A percentile compares a stretch with the other conserved stretches of the same genome.
These are phyloP conservation scores for Halteria grandinella DNA, from an alignment of 73 alveolate genomes.

Conservation along the genomic window DNA sequence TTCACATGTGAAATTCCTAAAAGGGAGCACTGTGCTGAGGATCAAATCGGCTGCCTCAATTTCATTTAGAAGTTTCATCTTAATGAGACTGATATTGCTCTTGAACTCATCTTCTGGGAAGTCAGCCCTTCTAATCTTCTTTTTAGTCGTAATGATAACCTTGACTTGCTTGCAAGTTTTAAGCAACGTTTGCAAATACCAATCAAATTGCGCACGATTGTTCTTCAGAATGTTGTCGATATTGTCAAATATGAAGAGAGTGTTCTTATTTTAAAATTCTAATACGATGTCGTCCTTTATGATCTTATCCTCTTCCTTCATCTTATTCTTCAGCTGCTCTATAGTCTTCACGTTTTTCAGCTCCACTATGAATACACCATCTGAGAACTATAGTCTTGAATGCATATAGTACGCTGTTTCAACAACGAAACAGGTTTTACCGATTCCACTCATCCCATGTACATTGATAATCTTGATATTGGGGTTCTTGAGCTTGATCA, in stretches of 20 bases:
- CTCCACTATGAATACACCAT: slow-evolving; percentile 49
- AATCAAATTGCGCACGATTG: slow-evolving; percentile 40
- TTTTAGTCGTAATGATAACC: slow-evolving; percentile 52
- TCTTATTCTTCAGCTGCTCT: slow-evolving; percentile 28
- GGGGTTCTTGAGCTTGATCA: neutral
- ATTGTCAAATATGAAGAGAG: slow-evolving; percentile 53
- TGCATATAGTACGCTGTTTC: slow-evolving; percentile 58
- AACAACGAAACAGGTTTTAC: slow-evolving; percentile 60
- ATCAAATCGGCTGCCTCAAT: slow-evolving; percentile 66
- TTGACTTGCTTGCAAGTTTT: slow-evolving; percentile 24
- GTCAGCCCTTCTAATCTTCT: slow-evolving; percentile 18
- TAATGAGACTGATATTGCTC: slow-evolving; percentile 1
- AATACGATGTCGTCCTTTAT: slow-evolving; percentile 8
- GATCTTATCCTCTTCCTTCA: slow-evolving; percentile 25
- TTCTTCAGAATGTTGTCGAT: slow-evolving; percentile 56
- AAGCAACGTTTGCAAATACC: slow-evolving; percentile 47
- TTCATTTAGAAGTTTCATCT: slow-evolving; percentile 41
- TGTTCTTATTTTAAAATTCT: slow-evolving; percentile 32
- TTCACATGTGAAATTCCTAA: slow-evolving; percentile 27
- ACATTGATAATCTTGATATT: slow-evolving; percentile 38
- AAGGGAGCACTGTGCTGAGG: slow-evolving; percentile 25
- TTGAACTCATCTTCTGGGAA: slow-evolving; percentile 4
- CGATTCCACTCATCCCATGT: slow-evolving; percentile 59
- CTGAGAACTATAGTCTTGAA: slow-evolving; percentile 33
- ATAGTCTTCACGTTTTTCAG: slow-evolving; percentile 30